Evolutionary conservation across 1,284 basidiomycete species (phyloP).

Genomic region (Sporisorium scitamineum): DNA sequence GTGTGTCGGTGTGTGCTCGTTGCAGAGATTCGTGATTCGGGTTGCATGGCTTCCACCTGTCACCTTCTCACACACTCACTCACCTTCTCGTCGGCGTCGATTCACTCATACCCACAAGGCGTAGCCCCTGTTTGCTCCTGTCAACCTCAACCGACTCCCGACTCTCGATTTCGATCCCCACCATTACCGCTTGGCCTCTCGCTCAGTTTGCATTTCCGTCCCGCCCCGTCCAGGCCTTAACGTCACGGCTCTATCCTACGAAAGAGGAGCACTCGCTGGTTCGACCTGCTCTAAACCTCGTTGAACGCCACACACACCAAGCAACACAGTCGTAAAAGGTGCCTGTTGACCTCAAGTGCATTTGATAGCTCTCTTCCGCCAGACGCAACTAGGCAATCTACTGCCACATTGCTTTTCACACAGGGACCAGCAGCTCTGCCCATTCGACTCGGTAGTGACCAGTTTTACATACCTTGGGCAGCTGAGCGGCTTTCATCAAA

Average conservation of each 20-base stretch:
- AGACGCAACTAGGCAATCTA: neutral
- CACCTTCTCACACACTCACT: too few relatives aligned
- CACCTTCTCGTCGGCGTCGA: too few relatives aligned
- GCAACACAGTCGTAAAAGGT: too few relatives aligned
- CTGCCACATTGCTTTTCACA: neutral
- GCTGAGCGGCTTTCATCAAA: neutral
- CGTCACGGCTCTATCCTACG: neutral
- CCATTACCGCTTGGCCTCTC: neutral
- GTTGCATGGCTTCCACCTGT: neutral
- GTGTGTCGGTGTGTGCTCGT: neutral
- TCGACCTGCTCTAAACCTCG: neutral
- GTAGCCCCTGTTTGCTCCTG: too few relatives aligned
- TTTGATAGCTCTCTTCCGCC: neutral
- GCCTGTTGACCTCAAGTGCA: neutral
- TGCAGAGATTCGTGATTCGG: neutral
- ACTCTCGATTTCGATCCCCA: too few relatives aligned
- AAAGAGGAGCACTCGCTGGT: neutral
- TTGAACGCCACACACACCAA: neutral
- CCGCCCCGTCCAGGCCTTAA: too few relatives aligned
- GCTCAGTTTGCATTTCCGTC: neutral
- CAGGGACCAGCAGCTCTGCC: neutral
- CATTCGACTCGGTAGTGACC: too few relatives aligned
- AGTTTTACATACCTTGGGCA: neutral
- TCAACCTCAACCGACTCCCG: too few relatives aligned
- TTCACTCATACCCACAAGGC: too few relatives aligned